Conservation (phyloP, 306 rosid genomes). For the Lithocarpus polystachyus region DNA sequence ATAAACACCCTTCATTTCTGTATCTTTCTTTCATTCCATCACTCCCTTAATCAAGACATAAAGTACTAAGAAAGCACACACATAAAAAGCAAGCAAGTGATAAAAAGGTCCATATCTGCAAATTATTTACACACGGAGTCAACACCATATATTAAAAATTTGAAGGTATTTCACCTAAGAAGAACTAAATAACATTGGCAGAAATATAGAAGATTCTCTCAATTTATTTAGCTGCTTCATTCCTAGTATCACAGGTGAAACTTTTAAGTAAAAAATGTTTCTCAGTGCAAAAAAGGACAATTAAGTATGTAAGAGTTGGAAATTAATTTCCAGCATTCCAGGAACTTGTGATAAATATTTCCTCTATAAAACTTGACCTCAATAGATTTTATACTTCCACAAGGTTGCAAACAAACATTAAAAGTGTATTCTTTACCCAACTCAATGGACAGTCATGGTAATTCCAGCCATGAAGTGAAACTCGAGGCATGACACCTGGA, state of each 20-base stretch:
- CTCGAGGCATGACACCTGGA: constrained; percentile 61
- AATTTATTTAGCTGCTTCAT: not conserved
- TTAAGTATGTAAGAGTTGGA: too few species aligned
- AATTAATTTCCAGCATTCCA: too few species aligned
- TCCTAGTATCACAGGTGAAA: not conserved
- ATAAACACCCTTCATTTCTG: too few species aligned
- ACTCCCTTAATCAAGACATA: not conserved
- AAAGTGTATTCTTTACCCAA: not conserved
- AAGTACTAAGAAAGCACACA: not conserved
- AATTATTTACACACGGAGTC: not conserved
- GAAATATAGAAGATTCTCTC: not conserved
- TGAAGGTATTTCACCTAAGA: not conserved
- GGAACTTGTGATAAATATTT: not conserved
- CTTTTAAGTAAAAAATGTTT: not conserved
- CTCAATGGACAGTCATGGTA: constrained; percentile 31
- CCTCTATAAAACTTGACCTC: not conserved
- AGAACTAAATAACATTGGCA: not conserved
- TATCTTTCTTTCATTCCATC: not conserved
- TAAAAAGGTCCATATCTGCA: not conserved
- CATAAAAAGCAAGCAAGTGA: not conserved
- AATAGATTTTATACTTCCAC: not conserved
- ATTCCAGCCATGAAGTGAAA: constrained; percentile 74
- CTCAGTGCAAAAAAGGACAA: not conserved
- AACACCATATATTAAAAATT: not conserved
- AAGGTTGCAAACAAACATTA: not conserved